Percentiles rank a stretch among this genome's conserved stretches.
phyloP scores from a whole-genome alignment of 306 rosid species.

The Begonia peltatifolia region DNA sequence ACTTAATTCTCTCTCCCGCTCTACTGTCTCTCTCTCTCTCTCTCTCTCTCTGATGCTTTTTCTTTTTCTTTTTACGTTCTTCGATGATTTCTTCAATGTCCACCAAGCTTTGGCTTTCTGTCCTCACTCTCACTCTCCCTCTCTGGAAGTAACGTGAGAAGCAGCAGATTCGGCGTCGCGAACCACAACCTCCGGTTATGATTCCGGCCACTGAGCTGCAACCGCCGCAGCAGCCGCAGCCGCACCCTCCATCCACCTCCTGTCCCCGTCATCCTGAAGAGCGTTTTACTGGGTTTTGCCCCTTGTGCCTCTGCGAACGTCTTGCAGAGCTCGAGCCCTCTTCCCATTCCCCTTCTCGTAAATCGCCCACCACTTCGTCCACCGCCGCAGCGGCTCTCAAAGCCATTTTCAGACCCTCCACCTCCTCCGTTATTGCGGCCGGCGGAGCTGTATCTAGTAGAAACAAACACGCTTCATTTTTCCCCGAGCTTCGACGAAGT shows the following conservation, averaged over 20 bases:
- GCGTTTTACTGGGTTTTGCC: constrained; percentile 90
- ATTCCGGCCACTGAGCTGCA: constrained; percentile 48
- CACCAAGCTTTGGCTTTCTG: neutral
- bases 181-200: constrained; percentile 43
- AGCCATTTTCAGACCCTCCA: constrained; percentile 66
- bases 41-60: neutral
- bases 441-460: constrained; percentile 7
- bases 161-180: constrained; percentile 19
- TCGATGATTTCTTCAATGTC: neutral
- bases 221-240: constrained; percentile 47
- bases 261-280: constrained; percentile 82
- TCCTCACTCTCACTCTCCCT: constrained; percentile 3
- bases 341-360: constrained; percentile 30
- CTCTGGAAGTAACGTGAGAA: constrained; percentile 49
- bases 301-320: constrained; percentile 98
- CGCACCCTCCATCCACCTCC: constrained; percentile 69
- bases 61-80: constrained; percentile 6
- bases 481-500: constrained; percentile 94
- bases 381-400: constrained; percentile 89
- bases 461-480: constrained; percentile 32
- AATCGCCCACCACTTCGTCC: constrained; percentile 54
- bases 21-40: neutral
- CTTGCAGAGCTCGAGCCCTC: constrained; percentile 82
- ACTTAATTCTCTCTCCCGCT: no score
- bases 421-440: constrained; percentile 12